Percentiles rank a stretch among this genome's conserved stretches.
phyloP scores from a whole-genome alignment of 2,329 filamentous ascomycete genomes.

The Clonostachys rosea region DNA sequence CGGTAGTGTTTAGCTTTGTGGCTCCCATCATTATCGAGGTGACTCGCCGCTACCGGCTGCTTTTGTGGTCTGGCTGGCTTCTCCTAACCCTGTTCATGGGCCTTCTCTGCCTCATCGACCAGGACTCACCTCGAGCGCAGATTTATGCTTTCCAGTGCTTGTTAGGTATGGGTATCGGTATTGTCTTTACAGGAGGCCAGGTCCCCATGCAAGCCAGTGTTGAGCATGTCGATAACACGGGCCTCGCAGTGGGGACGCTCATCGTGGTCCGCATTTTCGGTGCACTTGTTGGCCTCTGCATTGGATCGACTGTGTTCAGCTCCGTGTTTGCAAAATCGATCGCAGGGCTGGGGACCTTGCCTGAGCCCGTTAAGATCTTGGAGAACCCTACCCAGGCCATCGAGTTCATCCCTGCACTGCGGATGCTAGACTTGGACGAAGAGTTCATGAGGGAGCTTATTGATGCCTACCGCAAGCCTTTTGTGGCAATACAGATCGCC shows the following conservation, averaged over 20 bases:
- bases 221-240: conserved; percentile 18
- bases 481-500: no score
- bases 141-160: conserved; percentile 14
- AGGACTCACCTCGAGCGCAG: background rate
- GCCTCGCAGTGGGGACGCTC: conserved; percentile 23
- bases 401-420: conserved; percentile 6
- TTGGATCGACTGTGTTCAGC: conserved; percentile 24
- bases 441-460: no score
- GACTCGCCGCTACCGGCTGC: no score
- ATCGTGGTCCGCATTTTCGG: conserved; percentile 27
- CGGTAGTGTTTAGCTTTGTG: no score
- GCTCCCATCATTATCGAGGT: no score
- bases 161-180: conserved; percentile 14
- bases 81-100: conserved; percentile 11
- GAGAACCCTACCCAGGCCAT: conserved; percentile 8
- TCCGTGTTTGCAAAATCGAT: conserved; percentile 14
- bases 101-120: conserved; percentile 8
- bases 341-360: conserved; percentile 3
- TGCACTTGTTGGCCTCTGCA: conserved; percentile 24
- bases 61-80: conserved; percentile 13
- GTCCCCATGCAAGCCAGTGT: conserved; percentile 27
- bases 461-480: no score
- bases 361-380: conserved; percentile 3
- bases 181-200: conserved; percentile 3
- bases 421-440: no score